phyloP scores from a whole-genome alignment of 495 filamentous ascomycete genomes.

The Podospora didyma region DNA sequence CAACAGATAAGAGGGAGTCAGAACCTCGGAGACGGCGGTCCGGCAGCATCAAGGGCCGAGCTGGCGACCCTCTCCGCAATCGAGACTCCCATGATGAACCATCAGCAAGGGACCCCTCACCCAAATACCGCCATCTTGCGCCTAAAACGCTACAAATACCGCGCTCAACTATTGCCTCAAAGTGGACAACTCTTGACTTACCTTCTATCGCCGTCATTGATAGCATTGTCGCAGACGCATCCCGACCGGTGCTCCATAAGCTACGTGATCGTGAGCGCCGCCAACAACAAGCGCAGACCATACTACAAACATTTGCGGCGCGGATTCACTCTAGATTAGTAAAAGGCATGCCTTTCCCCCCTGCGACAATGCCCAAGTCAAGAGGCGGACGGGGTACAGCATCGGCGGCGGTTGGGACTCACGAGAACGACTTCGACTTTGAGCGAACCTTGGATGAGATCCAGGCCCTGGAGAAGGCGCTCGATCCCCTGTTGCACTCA shows the following conservation, averaged over 20 bases:
- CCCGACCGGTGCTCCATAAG: constrained; percentile 37
- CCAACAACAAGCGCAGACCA: constrained; percentile 32
- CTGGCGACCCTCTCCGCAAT: background rate
- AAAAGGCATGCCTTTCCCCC: constrained; percentile 43
- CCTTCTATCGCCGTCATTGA: constrained; percentile 34
- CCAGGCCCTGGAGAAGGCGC: constrained; percentile 30
- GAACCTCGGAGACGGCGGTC: background rate
- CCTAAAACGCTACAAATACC: constrained; percentile 38
- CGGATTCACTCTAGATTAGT: constrained; percentile 33
- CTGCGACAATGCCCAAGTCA: constrained; percentile 6
- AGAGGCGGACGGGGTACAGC: background rate
- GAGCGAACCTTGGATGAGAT: constrained; percentile 37
- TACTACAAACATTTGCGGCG: constrained; percentile 29
- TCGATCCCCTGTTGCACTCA: constrained; percentile 42
- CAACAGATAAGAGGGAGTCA: background rate
- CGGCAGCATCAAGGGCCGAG: background rate
- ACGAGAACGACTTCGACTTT: constrained; percentile 42
- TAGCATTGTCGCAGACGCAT: constrained; percentile 33
- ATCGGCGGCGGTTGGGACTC: constrained; percentile 5
- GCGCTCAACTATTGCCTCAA: constrained; percentile 39
- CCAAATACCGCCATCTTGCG: constrained; percentile 35
- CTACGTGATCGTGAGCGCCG: constrained; percentile 32
- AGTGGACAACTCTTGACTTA: constrained; percentile 39
- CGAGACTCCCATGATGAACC: background rate
- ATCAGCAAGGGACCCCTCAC: background rate